Conservation (phyloP, 2,329 filamentous ascomycete species). For the Iodosphaeria phyllophila region DNA sequence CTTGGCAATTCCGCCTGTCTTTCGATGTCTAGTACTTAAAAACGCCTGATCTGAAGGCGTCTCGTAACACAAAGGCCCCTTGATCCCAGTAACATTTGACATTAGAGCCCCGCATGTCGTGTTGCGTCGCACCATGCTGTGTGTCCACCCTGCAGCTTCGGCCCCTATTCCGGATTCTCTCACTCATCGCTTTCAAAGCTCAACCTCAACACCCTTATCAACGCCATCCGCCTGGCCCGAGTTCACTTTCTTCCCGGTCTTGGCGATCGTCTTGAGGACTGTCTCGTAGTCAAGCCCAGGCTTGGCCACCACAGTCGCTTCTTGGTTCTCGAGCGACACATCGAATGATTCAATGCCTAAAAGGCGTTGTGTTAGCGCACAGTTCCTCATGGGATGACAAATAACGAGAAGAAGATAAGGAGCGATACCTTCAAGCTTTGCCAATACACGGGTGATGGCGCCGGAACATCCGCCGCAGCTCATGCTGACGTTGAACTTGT, state of each 20-base stretch:
- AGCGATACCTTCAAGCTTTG: constrained; percentile 78
- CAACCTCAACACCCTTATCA: constrained; percentile 30
- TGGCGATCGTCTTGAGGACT: constrained; percentile 75
- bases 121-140: too few relatives aligned
- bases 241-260: constrained; percentile 88
- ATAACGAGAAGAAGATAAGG: constrained; percentile 16
- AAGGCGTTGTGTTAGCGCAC: background rate
- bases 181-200: too few relatives aligned
- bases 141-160: too few relatives aligned
- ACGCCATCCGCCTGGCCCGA: constrained; percentile 53
- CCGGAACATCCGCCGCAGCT: constrained; percentile 91
- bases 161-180: too few relatives aligned
- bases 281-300: constrained; percentile 55
- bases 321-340: constrained; percentile 74
- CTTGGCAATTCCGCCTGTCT: too few relatives aligned
- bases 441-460: constrained; percentile 78
- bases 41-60: too few relatives aligned
- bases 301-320: constrained; percentile 56
- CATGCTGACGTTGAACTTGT: constrained; percentile 94
- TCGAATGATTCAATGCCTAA: constrained; percentile 73
- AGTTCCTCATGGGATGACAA: constrained; percentile 1
- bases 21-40: too few relatives aligned
- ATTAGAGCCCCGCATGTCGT: too few relatives aligned
- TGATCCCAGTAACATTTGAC: too few relatives aligned
- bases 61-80: too few relatives aligned